phyloP scores from a whole-genome alignment of 805 yeast genomes.

The Candida dajiaensis region DNA sequence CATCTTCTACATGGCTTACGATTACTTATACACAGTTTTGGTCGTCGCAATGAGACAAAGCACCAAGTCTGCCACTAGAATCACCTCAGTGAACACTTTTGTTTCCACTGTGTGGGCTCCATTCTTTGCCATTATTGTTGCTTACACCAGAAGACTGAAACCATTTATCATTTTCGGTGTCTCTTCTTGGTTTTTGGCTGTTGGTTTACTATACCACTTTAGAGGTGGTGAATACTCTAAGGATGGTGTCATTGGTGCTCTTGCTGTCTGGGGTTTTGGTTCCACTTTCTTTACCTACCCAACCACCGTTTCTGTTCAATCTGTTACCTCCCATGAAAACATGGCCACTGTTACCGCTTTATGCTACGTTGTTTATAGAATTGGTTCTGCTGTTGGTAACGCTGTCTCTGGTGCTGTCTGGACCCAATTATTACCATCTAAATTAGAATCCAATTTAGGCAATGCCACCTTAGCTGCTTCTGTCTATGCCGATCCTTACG shows the following conservation, averaged over 20 bases:
- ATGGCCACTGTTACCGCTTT: conserved; percentile 62
- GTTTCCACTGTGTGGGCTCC: conserved; percentile 56
- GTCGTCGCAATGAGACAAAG: conserved; percentile 58
- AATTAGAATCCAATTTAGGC: conserved; percentile 29
- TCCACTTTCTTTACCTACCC: conserved; percentile 68
- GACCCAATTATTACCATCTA: conserved; percentile 51
- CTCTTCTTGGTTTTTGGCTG: conserved; percentile 50
- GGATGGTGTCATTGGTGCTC: conserved; percentile 60
- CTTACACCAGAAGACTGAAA: conserved; percentile 43
- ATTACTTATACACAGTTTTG: conserved; percentile 61
- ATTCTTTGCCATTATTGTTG: conserved; percentile 47
- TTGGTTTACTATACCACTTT: conserved; percentile 52
- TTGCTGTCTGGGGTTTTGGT: conserved; percentile 60
- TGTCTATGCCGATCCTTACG: conserved; percentile 51
- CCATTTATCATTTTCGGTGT: conserved; percentile 55
- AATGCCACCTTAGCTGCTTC: conserved; percentile 34
- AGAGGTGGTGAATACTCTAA: conserved; percentile 47
- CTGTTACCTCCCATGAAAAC: conserved; percentile 57
- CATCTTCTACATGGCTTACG: conserved; percentile 64
- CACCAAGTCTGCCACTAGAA: conserved; percentile 56
- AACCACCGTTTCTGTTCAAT: conserved; percentile 56
- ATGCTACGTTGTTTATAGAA: conserved; percentile 48
- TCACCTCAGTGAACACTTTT: conserved; percentile 53
- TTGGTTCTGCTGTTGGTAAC: conserved; percentile 63
- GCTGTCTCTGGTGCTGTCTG: conserved; percentile 67